Evolutionary conservation across 768 basidiomycete species (phyloP), one percentile per base, ranked within the genome.

Genomic region (Ramaria rubella): DNA sequence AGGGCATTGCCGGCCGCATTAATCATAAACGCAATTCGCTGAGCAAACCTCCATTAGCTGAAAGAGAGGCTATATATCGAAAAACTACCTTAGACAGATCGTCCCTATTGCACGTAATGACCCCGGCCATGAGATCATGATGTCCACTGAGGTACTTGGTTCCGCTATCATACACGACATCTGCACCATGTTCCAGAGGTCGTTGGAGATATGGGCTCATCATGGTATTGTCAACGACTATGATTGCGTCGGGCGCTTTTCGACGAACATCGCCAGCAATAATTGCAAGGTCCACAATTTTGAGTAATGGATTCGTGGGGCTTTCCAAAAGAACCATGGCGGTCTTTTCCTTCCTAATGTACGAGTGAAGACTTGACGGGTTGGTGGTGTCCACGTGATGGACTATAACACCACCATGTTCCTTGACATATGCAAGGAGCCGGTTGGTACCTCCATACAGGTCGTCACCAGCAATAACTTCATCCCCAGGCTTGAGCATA

Each of bases 201-300:
- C 94, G 76, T 67, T 95, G 94, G 7, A 98, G 77, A 71, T 97
- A 98, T 15, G 96, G 95, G 67, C 94, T 96, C 95, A 98, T 97
- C 96, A 98, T 98, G 59, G 96, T 98, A 68, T 99, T 98, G 70
- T 98, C 96, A 21, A 93, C 92, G 34, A 94, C 88, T 52, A 94
- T 74, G 62, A 93, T 63, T 1, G 92, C 93, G 64, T 88, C 81
- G 7, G 86, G 85, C 17, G 86, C 86, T 49, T 79, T 79, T 64
- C 86, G 82, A 66, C 94, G 94, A 62, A 95, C 90, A 62, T 91
- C 79, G 54, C 81, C 78, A 62, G 86, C 83, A 64, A 99, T 95
- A 26, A 75, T 76, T 5, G 86, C 87, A 50, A 99, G 77, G 70
- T 98, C 95, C 19, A 83, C 89, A 55, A 98, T 89, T 73, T 97